A percentile compares a stretch with the other conserved stretches of the same genome.
Evolutionary conservation across 768 basidiomycete species (phyloP).

Genomic region (Xerocomus potaroensis): DNA sequence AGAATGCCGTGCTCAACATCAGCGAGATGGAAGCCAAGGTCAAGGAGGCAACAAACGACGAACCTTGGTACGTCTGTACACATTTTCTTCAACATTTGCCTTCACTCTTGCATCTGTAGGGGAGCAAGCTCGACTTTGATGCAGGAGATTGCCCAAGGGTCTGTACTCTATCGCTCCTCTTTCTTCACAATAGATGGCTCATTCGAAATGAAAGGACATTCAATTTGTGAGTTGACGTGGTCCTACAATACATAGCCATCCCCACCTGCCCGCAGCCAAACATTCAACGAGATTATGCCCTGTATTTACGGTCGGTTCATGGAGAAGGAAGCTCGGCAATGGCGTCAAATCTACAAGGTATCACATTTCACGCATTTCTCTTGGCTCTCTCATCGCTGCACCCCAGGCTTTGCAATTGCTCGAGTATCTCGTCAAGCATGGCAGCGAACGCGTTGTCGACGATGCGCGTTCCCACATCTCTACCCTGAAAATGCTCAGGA

Average conservation of each 20-base stretch:
- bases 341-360: constrained; percentile 99
- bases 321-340: constrained; percentile 97
- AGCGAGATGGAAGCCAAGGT: constrained; percentile 98
- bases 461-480: constrained; percentile 93
- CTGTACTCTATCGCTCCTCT: constrained; percentile 26
- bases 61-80: constrained; percentile 77
- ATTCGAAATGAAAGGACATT: constrained; percentile 69
- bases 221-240: constrained; percentile 69
- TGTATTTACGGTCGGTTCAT: constrained; percentile 92
- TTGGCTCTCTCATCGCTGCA: constrained; percentile 1
- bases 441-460: constrained; percentile 96
- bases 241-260: neutral
- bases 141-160: constrained; percentile 99
- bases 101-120: constrained; percentile 45
- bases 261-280: constrained; percentile 55
- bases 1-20: constrained; percentile 93
- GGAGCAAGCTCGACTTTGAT: constrained; percentile 96
- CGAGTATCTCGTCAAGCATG: constrained; percentile 95
- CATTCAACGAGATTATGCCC: constrained; percentile 99
- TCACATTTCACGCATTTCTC: neutral
- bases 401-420: constrained; percentile 82
- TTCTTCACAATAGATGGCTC: constrained; percentile 12
- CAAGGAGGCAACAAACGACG: constrained; percentile 94
- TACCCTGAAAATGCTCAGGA: constrained; percentile 95
- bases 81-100: neutral